phyloP scores from a whole-genome alignment of 495 filamentous ascomycete genomes.

The Penicillium fimorum region DNA sequence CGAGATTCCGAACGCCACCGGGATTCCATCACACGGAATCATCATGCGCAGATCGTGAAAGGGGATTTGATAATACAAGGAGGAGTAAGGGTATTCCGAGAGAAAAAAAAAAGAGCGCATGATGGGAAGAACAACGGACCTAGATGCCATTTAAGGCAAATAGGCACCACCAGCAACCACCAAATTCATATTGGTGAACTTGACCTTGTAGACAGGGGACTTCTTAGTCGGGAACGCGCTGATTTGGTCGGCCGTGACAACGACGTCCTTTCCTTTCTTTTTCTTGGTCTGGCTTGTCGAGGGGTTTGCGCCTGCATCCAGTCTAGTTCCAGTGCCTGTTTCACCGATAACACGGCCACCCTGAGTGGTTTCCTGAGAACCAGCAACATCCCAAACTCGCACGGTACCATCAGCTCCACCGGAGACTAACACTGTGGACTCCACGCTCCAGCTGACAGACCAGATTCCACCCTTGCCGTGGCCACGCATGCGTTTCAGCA shows the following conservation, averaged over 20 bases:
- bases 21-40: conserved; percentile 7
- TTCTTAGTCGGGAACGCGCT: conserved; percentile 93
- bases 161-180: conserved; percentile 86
- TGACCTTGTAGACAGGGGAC: conserved; percentile 88
- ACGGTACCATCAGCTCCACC: conserved; percentile 92
- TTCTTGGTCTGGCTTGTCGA: conserved; percentile 45
- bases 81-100: conserved; percentile 29
- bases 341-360: conserved; percentile 57
- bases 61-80: conserved; percentile 12
- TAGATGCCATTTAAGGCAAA: conserved; percentile 44
- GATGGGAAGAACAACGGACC: neutral
- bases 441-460: conserved; percentile 85
- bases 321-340: conserved; percentile 50
- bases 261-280: conserved; percentile 85
- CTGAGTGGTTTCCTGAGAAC: conserved; percentile 55
- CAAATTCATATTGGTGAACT: conserved; percentile 90
- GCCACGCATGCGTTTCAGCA: conserved; percentile 88
- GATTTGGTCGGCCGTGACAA: conserved; percentile 90
- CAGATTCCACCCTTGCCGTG: conserved; percentile 93
- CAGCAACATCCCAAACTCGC: conserved; percentile 85
- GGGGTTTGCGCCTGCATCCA: conserved; percentile 43
- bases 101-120: conserved; percentile 3
- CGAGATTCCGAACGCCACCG: conserved; percentile 12
- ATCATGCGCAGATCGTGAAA: conserved; percentile 8
- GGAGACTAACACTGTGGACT: conserved; percentile 82